Conservation (phyloP, 345 rosid genomes). For the Populus nigra region DNA sequence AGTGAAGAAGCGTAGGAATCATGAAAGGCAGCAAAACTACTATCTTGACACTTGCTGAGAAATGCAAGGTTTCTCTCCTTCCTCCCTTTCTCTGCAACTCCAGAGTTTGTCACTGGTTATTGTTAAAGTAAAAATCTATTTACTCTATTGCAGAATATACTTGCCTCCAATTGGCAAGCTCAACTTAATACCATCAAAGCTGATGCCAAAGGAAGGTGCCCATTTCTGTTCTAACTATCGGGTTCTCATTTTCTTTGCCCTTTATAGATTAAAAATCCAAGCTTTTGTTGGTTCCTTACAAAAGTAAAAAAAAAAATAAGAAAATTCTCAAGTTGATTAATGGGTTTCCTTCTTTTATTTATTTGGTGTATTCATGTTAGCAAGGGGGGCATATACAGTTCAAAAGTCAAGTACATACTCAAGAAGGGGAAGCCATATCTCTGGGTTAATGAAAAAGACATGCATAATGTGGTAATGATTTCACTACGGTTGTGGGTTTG, state of each 20-base stretch:
- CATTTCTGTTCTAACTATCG: not conserved
- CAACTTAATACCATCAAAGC: slow-evolving; percentile 72
- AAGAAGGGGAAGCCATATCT: slow-evolving; percentile 74
- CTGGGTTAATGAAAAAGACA: slow-evolving; percentile 77
- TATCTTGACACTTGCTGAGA: slow-evolving; percentile 52
- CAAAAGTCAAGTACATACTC: slow-evolving; percentile 74
- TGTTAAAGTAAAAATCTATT: not conserved
- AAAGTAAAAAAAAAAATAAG: not conserved
- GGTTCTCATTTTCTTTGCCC: not conserved
- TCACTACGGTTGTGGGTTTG: slow-evolving; percentile 4
- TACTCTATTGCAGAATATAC: slow-evolving; percentile 49
- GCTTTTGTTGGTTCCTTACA: not conserved
- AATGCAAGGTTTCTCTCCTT: slow-evolving; percentile 57
- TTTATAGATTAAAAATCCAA: not conserved
- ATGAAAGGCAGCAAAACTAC: slow-evolving; percentile 56
- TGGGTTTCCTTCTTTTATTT: not conserved
- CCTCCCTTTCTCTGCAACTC: not conserved
- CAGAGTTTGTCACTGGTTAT: not conserved
- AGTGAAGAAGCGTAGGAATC: too few relatives aligned
- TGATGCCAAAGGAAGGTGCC: slow-evolving; percentile 78
- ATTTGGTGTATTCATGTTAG: slow-evolving; percentile 30
- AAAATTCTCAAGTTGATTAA: not conserved
- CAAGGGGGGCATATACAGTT: slow-evolving; percentile 59
- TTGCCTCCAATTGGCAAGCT: slow-evolving; percentile 83
- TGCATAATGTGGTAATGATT: slow-evolving; percentile 70